Base-by-base conservation (phyloP, 192 early-diverging fungal species). In the Fimicolochytrium jonesii region DNA sequence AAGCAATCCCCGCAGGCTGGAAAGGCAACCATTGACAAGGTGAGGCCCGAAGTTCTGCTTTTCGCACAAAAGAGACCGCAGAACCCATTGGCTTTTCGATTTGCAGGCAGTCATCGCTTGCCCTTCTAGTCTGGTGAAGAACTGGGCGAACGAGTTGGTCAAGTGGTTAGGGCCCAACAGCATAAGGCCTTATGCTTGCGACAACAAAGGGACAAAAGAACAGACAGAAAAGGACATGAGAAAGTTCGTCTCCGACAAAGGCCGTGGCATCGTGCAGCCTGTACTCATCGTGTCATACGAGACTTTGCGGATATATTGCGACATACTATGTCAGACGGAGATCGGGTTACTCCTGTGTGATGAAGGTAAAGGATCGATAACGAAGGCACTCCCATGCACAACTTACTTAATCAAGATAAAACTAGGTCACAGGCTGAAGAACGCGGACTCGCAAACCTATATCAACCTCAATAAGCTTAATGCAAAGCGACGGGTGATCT, bases 231-330 rank as follows among this genome's bases (percentile, higher is more conserved):
- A 82, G 34, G 85, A 86, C 20, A 75, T 99, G 64, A 80, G 79
- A 22, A 83, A 85, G 26, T 99, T 93, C 81, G 87, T 87, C 4
- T 72, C 80, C 4, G 83, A 88, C 1, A 90, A 94, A 50, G 94
- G 94, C 9, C 80, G 94, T n/a, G 79, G 79, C 44, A 80, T 94
- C 26, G 86, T 89, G 11, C 85, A 95, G 47, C 91, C 90, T 78
- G 94, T 99, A 4, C 69, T 99, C 25, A 99, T 99, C 35, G 93
- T 99, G 46, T 97, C 94, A 2, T 99, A 99, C 61, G 97, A 99
- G 76, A 90, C 91, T 23, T 72, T 99, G 51, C 86, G 97, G 32
- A 77, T 83, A 3, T 90, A 98, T 62, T 83, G 88, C 2, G 71
- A 77, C 7, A 79, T 88, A n/a, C 67, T 99, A 6, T 67, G 78